These are phyloP conservation scores for Diaporthe sp. DNA, from an alignment of 2,329 filamentous ascomycete genomes.

Conservation along the genomic window DNA sequence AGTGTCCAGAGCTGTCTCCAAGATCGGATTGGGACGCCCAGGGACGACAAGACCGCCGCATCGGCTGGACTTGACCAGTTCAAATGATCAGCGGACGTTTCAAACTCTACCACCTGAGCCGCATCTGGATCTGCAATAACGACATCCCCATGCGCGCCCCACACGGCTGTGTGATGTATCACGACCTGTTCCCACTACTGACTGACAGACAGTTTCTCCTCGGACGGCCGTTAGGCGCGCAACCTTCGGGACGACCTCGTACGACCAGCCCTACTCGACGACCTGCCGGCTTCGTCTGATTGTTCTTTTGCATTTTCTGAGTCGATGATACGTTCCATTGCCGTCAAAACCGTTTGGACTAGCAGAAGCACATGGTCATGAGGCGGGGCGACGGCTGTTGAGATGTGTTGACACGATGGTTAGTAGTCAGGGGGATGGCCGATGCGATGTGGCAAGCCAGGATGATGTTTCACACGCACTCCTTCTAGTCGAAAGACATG, in stretches of 20 bases:
- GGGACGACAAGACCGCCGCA: constrained; percentile 1
- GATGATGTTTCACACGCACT: neutral
- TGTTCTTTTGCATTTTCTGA: neutral
- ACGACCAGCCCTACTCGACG: neutral
- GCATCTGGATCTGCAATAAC: neutral
- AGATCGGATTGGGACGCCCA: constrained; percentile 15
- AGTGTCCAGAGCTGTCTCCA: constrained; percentile 30
- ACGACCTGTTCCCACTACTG: constrained; percentile 3
- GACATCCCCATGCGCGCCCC: neutral
- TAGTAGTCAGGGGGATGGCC: neutral
- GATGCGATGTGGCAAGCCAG: neutral
- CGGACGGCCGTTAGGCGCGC: neutral
- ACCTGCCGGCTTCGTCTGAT: constrained; percentile 34
- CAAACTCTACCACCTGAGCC: constrained; percentile 15
- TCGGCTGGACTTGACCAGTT: constrained; percentile 25
- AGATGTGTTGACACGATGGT: neutral
- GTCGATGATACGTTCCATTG: constrained; percentile 33
- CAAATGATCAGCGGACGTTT: constrained; percentile 15
- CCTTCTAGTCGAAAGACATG: neutral
- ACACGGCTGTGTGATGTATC: constrained; percentile 22
- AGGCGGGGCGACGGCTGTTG: neutral
- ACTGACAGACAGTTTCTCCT: constrained; percentile 1
- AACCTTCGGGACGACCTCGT: constrained; percentile 4
- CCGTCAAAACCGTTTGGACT: constrained; percentile 34
- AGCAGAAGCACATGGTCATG: constrained; percentile 2